phyloP scores from a whole-genome alignment of 2,329 filamentous ascomycete species.

The Penicillium polonicum region DNA sequence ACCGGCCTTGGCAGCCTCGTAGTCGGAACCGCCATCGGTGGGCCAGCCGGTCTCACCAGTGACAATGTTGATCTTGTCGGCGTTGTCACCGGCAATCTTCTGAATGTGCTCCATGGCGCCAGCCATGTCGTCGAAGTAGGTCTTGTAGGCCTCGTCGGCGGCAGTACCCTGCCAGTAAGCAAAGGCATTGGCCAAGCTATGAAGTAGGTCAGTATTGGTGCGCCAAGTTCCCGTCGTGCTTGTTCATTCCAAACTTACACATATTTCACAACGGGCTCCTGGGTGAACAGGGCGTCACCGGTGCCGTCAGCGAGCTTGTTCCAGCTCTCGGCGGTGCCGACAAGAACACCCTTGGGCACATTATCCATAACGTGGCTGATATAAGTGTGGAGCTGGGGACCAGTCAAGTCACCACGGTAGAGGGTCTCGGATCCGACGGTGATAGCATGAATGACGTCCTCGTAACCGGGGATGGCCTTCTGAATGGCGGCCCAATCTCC shows the following conservation, averaged over 20 bases:
- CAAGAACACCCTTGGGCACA: conserved; percentile 52
- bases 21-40: conserved; percentile 60
- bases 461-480: conserved; percentile 44
- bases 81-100: conserved; percentile 52
- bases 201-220: conserved; percentile 25
- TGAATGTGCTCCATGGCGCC: conserved; percentile 65
- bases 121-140: conserved; percentile 66
- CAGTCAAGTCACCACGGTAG: conserved; percentile 67
- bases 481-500: conserved; percentile 61
- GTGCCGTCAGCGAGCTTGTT: conserved; percentile 70
- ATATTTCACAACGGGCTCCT: conserved; percentile 57
- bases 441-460: conserved; percentile 63
- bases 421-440: conserved; percentile 70
- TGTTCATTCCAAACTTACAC: conserved; percentile 41
- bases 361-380: conserved; percentile 61
- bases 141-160: conserved; percentile 58
- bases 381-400: conserved; percentile 57
- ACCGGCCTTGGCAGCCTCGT: conserved; percentile 60
- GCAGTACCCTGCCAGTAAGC: conserved; percentile 69
- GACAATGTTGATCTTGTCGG: conserved; percentile 61
- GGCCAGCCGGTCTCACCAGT: conserved; percentile 70
- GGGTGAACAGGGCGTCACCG: conserved; percentile 59
- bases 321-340: conserved; percentile 71
- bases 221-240: background rate
- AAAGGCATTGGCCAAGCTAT: conserved; percentile 63